Evolutionary conservation across 2,329 filamentous ascomycete genomes (phyloP).

Genomic region (Thermothelomyces thermophilus): DNA sequence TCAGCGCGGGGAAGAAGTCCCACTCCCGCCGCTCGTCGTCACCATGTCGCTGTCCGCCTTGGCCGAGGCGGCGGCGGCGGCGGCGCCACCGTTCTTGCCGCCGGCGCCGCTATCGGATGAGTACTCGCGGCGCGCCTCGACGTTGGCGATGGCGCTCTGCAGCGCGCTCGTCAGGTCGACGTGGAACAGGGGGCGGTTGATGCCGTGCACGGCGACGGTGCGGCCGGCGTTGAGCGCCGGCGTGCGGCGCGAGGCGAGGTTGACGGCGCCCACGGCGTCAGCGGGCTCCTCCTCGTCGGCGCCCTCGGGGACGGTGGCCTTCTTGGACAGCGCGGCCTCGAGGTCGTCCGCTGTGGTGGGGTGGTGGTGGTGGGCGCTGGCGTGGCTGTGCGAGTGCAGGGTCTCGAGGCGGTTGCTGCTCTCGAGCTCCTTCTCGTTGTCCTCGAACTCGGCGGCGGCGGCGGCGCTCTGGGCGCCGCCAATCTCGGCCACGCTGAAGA

Average conservation of each 20-base stretch:
- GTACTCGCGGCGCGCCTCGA: conserved; percentile 44
- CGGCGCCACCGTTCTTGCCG: not conserved
- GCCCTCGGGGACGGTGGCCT: not conserved
- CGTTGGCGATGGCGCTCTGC: conserved; percentile 78
- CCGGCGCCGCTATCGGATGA: not conserved
- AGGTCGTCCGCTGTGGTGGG: too few species aligned
- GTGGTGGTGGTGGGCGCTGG: not conserved
- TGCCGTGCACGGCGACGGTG: conserved; percentile 67
- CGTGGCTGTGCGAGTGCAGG: not conserved
- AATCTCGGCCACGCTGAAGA: conserved; percentile 88
- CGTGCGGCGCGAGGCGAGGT: not conserved
- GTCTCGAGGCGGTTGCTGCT: conserved; percentile 7
- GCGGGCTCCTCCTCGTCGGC: not conserved
- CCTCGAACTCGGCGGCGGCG: conserved; percentile 56
- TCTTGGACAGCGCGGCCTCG: conserved; percentile 6
- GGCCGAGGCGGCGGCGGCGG: not conserved
- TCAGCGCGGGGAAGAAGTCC: too few species aligned
- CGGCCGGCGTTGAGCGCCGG: conserved; percentile 20
- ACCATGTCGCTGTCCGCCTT: too few species aligned
- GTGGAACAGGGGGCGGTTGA: conserved; percentile 89
- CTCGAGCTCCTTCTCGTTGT: conserved; percentile 46
- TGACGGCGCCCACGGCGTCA: not conserved
- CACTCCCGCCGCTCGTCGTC: not conserved
- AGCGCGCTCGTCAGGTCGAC: conserved; percentile 84
- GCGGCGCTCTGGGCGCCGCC: conserved; percentile 64